Conservation (phyloP, 2,329 filamentous ascomycete genomes). For the Aspergillus pseudonomiae region DNA sequence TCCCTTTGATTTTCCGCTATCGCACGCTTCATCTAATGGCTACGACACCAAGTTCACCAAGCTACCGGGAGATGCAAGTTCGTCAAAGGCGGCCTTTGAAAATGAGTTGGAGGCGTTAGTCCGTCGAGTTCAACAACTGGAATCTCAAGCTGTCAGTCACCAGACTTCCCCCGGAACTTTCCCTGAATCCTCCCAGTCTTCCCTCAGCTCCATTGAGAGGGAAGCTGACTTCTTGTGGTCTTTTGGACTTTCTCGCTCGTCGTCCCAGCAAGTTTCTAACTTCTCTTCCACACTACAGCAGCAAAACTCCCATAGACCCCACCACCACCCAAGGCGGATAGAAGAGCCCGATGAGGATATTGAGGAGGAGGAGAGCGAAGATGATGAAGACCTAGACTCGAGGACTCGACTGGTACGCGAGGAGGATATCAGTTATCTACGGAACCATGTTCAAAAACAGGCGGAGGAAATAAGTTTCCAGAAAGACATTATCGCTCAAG, state of each 20-base stretch:
- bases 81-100: slow-evolving; percentile 79
- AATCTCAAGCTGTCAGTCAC: slow-evolving; percentile 68
- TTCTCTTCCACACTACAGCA: slow-evolving; percentile 39
- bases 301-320: slow-evolving; percentile 41
- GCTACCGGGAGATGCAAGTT: slow-evolving; percentile 75
- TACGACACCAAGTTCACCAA: slow-evolving; percentile 59
- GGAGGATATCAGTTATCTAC: slow-evolving; percentile 81
- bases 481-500: slow-evolving; percentile 79
- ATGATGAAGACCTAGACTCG: slow-evolving; percentile 57
- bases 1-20: slow-evolving; percentile 39
- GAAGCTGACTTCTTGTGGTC: slow-evolving; percentile 37
- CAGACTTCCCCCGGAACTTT: slow-evolving; percentile 73
- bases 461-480: slow-evolving; percentile 89
- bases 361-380: slow-evolving; percentile 39
- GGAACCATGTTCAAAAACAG: slow-evolving; percentile 90
- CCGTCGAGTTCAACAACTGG: slow-evolving; percentile 77
- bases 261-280: slow-evolving; percentile 38
- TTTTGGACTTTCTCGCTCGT: slow-evolving; percentile 38
- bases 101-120: slow-evolving; percentile 79
- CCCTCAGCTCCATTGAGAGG: slow-evolving; percentile 61
- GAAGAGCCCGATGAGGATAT: slow-evolving; percentile 36
- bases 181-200: slow-evolving; percentile 65
- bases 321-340: slow-evolving; percentile 39
- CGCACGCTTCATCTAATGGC: slow-evolving; percentile 50
- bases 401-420: slow-evolving; percentile 62